phyloP scores from a whole-genome alignment of 345 rosid genomes.

The Syzygium aromaticum region DNA sequence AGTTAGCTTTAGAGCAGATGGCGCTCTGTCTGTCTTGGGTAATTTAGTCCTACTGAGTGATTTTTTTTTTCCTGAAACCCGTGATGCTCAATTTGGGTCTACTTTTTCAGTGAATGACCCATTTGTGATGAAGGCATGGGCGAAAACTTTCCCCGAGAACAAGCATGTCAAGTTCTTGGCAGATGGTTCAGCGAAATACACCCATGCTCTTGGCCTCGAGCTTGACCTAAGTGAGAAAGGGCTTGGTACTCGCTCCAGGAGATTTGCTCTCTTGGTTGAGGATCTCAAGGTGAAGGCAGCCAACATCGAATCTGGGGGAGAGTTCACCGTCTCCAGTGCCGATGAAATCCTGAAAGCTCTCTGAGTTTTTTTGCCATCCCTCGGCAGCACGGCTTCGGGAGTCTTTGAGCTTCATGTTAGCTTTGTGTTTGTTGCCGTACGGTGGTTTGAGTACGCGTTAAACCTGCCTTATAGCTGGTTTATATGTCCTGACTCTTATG shows the following conservation, averaged over 20 bases:
- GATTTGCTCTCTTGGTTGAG: conserved; percentile 78
- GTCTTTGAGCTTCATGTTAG: neutral
- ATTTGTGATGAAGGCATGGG: conserved; percentile 98
- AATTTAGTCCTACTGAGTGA: neutral
- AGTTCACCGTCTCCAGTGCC: conserved; percentile 77
- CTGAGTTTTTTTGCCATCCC: conserved; percentile 7
- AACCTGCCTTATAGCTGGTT: neutral
- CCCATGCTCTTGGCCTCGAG: conserved; percentile 84
- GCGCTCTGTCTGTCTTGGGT: neutral
- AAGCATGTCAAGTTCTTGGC: conserved; percentile 85
- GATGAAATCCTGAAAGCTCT: conserved; percentile 82
- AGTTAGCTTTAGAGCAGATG: neutral
- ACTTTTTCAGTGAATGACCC: conserved; percentile 77
- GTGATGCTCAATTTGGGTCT: neutral
- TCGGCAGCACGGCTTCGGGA: neutral
- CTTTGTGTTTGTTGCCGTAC: neutral
- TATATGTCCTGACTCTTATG: neutral
- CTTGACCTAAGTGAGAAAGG: conserved; percentile 83
- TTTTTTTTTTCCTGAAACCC: neutral
- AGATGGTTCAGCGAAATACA: conserved; percentile 83
- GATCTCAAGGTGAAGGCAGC: conserved; percentile 91
- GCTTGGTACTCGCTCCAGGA: conserved; percentile 79
- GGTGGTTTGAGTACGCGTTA: neutral
- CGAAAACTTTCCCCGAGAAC: conserved; percentile 89
- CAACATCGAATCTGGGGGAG: conserved; percentile 85